Percentiles rank a stretch among this genome's conserved stretches.
phyloP scores from a whole-genome alignment of 2,329 filamentous ascomycete species.

The Pyrenophora teres region DNA sequence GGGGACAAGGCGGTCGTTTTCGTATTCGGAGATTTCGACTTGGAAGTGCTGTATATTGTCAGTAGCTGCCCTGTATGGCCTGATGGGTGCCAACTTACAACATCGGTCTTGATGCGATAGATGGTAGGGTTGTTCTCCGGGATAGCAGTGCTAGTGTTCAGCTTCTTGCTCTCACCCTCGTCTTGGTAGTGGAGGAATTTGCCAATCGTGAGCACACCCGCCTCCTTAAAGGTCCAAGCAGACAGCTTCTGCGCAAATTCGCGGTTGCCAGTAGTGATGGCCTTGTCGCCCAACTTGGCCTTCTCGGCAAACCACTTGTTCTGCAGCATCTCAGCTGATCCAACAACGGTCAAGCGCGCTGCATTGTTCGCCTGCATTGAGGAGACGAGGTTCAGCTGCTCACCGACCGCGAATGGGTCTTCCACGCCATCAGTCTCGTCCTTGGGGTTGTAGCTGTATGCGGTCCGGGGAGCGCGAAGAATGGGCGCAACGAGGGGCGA shows the following conservation, averaged over 20 bases:
- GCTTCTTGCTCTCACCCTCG: slow-evolving; percentile 57
- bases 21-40: slow-evolving; percentile 88
- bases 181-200: slow-evolving; percentile 75
- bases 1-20: slow-evolving; percentile 72
- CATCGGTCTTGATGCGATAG: slow-evolving; percentile 95
- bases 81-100: slow-evolving; percentile 65
- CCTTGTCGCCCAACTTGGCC: slow-evolving; percentile 62
- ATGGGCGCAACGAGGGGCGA: slow-evolving; percentile 80
- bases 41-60: slow-evolving; percentile 68
- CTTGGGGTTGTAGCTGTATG: slow-evolving; percentile 93
- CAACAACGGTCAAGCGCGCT: slow-evolving; percentile 83
- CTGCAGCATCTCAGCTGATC: slow-evolving; percentile 83
- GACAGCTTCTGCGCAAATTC: slow-evolving; percentile 83
- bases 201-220: slow-evolving; percentile 84
- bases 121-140: slow-evolving; percentile 75
- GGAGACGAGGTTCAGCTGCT: slow-evolving; percentile 83
- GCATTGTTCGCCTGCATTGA: slow-evolving; percentile 91
- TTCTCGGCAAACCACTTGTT: slow-evolving; percentile 86
- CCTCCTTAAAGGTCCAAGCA: slow-evolving; percentile 97
- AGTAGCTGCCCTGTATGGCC: background rate
- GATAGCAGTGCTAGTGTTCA: slow-evolving; percentile 46
- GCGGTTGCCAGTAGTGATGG: slow-evolving; percentile 73
- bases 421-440: slow-evolving; percentile 75
- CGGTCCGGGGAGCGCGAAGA: slow-evolving; percentile 78
- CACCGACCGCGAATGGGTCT: slow-evolving; percentile 82